phyloP scores from a whole-genome alignment of 371 early-diverging fungal species.

The Sporodiniella umbellata region DNA sequence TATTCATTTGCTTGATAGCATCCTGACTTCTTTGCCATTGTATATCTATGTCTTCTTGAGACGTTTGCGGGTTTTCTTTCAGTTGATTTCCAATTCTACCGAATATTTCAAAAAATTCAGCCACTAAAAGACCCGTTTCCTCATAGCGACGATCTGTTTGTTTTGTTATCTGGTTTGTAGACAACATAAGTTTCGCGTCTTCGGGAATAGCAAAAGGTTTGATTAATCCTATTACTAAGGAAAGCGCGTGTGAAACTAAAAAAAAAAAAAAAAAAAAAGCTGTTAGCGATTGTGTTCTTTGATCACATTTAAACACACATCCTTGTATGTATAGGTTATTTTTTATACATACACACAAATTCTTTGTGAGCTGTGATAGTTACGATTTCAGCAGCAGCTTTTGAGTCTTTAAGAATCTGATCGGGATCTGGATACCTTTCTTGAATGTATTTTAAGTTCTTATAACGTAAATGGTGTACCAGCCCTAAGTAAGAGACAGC shows the following conservation, averaged over 20 bases:
- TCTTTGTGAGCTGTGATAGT: too few relatives aligned
- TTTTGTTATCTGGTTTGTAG: constrained; percentile 34
- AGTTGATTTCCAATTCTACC: constrained; percentile 24
- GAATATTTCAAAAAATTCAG: constrained; percentile 22
- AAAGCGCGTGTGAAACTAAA: constrained; percentile 13
- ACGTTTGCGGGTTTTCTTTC: constrained; percentile 2
- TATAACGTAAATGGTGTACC: too few relatives aligned
- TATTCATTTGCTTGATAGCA: constrained; percentile 37
- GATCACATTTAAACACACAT: too few relatives aligned
- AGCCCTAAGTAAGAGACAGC: too few relatives aligned
- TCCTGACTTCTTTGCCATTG: constrained; percentile 17
- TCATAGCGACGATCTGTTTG: constrained; percentile 29
- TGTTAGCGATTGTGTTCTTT: too few relatives aligned
- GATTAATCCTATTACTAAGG: constrained; percentile 36
- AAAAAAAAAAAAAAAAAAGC: too few relatives aligned
- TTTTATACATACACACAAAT: too few relatives aligned
- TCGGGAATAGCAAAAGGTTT: constrained; percentile 44
- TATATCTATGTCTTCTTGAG: constrained; percentile 3
- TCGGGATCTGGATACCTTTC: too few relatives aligned
- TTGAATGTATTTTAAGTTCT: too few relatives aligned
- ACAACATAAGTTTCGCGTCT: constrained; percentile 33
- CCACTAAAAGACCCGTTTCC: constrained; percentile 36
- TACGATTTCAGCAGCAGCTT: too few relatives aligned
- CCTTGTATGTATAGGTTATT: too few relatives aligned
- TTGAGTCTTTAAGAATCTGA: too few relatives aligned